phyloP scores from a whole-genome alignment of 2,329 filamentous ascomycete species.

The Cytospora paraplurivora region DNA sequence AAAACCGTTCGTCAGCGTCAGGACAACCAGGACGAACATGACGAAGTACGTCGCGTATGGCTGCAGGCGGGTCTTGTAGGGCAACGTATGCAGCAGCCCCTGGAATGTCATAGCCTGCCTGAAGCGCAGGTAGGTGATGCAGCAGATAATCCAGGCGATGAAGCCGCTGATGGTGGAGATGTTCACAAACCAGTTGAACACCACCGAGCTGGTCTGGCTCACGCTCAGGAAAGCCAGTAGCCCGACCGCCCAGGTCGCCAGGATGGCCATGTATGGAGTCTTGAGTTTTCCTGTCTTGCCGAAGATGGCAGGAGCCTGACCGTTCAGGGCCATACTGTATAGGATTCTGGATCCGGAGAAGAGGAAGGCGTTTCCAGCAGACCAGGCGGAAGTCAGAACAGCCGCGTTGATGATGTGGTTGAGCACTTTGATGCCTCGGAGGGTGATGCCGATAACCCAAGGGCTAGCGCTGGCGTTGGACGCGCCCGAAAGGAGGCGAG shows the following conservation, averaged over 20 bases:
- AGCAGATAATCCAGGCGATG: conserved; percentile 62
- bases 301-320: conserved; percentile 66
- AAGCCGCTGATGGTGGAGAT: conserved; percentile 65
- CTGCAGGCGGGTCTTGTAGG: conserved; percentile 55
- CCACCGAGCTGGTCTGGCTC: conserved; percentile 60
- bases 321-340: conserved; percentile 67
- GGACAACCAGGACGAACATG: conserved; percentile 58
- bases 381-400: conserved; percentile 67
- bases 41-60: conserved; percentile 66
- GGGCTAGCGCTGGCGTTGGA: conserved; percentile 64
- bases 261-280: conserved; percentile 59
- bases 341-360: conserved; percentile 72
- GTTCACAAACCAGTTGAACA: conserved; percentile 73
- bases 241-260: conserved; percentile 60
- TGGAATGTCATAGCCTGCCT: conserved; percentile 56
- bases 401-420: conserved; percentile 70
- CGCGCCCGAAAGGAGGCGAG: conserved; percentile 54
- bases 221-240: conserved; percentile 72
- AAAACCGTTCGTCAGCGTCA: conserved; percentile 77
- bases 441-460: conserved; percentile 68
- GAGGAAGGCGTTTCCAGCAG: conserved; percentile 61
- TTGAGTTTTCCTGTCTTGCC: conserved; percentile 61
- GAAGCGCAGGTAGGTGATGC: conserved; percentile 62
- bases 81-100: conserved; percentile 51
- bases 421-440: conserved; percentile 63